Base-by-base conservation (phyloP, 306 rosid species). In the Lablab purpureus region DNA sequence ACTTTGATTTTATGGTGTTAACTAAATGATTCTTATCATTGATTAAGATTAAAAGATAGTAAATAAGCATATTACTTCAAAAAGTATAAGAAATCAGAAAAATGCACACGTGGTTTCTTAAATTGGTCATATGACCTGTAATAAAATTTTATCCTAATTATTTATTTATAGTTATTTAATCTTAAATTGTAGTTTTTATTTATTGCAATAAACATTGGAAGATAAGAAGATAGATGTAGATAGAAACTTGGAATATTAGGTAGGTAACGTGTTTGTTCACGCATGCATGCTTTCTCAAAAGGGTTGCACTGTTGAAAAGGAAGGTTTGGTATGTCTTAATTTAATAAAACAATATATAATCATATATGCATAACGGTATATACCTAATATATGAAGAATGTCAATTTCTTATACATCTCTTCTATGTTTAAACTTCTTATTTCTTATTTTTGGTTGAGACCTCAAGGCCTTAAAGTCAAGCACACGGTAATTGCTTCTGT, bases 281-380 rank as follows among this genome's bases (percentile, higher is more conserved):
- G 36, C 80, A 73, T 80, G 28, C 55, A 52, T 32, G 41, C 52
- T 73, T 64, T 46, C 62, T 65, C 2, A 65, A 52, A 73, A 73
- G 10, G 36, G 41, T 64, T 80, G n/a, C 73, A 10, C 10, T 37
- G 59, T 67, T 63, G 13, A 40, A 50, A 23, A 23, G 7, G 13
- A 45, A 32, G 76, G 71, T 69, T 79, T 46, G 71, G 77, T 79
- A 46, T 32, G 18, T 5, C 50, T 69, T 56, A 47, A 58, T 49
- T 19, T 64, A 8, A 75, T 19, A 55, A 4, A 17, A 19, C 4
- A 60, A 19, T 71, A 30, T 51, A 19, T 1, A 54, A 10, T 21
- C 19, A n/a, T 14, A n/a, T 25, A 34, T 5, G 2, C 25, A 23
- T 78, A 78, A 69, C 82, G 71, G 82, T 79, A 43, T 58, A 45